Evolutionary conservation across 2,329 filamentous ascomycete species (phyloP).

Genomic region (Hypoxylon sp.): DNA sequence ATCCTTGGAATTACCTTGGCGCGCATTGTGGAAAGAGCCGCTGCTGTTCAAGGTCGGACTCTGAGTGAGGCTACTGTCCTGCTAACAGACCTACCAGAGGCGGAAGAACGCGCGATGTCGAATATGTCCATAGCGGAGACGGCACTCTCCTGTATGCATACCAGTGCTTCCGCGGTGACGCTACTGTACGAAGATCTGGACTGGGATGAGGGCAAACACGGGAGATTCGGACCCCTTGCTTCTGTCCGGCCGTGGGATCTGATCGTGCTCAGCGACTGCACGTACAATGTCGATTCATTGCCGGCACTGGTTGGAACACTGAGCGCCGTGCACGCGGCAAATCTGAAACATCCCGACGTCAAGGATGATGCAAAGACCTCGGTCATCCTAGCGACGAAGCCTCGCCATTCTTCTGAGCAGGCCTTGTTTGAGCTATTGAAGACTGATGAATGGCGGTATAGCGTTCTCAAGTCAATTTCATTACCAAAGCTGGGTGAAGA

Average conservation of each 20-base stretch:
- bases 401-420: conserved; percentile 66
- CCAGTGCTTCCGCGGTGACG: background rate
- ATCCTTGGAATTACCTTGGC: conserved; percentile 66
- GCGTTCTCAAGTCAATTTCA: conserved; percentile 58
- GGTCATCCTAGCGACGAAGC: conserved; percentile 69
- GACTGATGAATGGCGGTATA: conserved; percentile 60
- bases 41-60: conserved; percentile 30
- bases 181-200: conserved; percentile 68
- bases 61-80: conserved; percentile 54
- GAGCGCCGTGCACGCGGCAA: conserved; percentile 61
- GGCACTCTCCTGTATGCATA: conserved; percentile 1
- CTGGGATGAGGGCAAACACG: conserved; percentile 66
- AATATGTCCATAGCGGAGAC: conserved; percentile 59
- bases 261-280: conserved; percentile 70
- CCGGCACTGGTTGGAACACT: conserved; percentile 67
- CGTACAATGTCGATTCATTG: conserved; percentile 70
- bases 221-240: conserved; percentile 59
- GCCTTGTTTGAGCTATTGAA: conserved; percentile 63
- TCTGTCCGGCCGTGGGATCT: conserved; percentile 63
- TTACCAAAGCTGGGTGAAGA: conserved; percentile 62
- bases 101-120: conserved; percentile 61
- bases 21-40: conserved; percentile 50
- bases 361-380: conserved; percentile 50
- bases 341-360: conserved; percentile 35
- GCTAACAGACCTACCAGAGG: conserved; percentile 69